Base-by-base conservation (phyloP, 2,329 filamentous ascomycete genomes). In the Aspergillus sclerotialis region DNA sequence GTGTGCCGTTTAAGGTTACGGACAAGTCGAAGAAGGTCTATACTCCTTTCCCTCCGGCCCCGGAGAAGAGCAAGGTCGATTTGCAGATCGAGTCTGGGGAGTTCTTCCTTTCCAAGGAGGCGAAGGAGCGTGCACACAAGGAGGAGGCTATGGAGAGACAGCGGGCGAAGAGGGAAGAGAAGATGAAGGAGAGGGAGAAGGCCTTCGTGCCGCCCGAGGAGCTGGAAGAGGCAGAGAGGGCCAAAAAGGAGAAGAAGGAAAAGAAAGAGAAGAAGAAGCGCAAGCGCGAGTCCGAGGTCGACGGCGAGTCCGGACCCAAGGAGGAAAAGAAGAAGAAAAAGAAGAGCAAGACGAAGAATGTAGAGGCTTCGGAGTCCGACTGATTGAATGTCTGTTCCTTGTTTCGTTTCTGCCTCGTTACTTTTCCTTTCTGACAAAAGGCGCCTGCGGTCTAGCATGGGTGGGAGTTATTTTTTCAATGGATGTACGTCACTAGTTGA, bases 51-150 rank as follows among this genome's bases (percentile, higher is more conserved):
- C 92, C 92, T 31, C 92, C 92, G 5, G 78, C 88, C 28, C 88
- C 89, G 46, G 90, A 98, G 73, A 94, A 94, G 84, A 95, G 89
- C 78, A 98, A 96, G 78, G 77, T 98, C 51, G 92, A 98, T 65
- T 67, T 88, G 64, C 90, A 98, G 74, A 94, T 98, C 69, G 92
- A 98, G 72, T 89, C 79, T 51, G 90, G 92, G 66, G 90, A 96
- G 68, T 98, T 94, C 68, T 96, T 96, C 64, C 65, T 98, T 56
- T 81, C 82, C 56, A 94, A 94, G 71, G 80, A 89, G 55, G 89
- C 87, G 40, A 94, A 94, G 73, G 86, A 94, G 54, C 75, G 89
- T 41, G 83, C 81, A 35, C 79, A 73, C 30, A 80, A 84, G 63
- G 82, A 90, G 56, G 84, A 86, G 54, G 73, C 87, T 46, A 75